These are phyloP conservation scores for Anisodus tanguticus DNA, from an alignment of 257 asterid species.

Conservation along the genomic window DNA sequence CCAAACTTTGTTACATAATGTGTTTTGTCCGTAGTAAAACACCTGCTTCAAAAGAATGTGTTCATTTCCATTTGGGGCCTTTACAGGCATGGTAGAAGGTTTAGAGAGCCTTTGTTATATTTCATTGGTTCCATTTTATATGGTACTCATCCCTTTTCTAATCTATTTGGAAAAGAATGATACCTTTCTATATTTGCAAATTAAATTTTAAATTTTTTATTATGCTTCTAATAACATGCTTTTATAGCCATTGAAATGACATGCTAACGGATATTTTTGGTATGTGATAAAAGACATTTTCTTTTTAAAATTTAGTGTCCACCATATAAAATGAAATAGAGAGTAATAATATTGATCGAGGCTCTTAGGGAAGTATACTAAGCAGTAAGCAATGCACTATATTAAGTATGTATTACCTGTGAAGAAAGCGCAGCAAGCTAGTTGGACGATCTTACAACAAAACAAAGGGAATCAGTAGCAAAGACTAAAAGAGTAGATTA, in stretches of 20 bases:
- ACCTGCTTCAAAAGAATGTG: neutral
- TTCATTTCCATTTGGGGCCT: neutral
- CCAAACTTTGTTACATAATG: neutral
- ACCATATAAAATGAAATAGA: neutral
- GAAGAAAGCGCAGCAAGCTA: neutral
- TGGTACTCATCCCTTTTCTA: neutral
- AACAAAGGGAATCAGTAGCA: conserved; percentile 15
- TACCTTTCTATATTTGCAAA: neutral
- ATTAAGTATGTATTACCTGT: neutral
- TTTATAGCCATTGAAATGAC: neutral
- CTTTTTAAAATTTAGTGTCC: neutral
- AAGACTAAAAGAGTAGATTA: neutral
- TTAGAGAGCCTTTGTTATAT: neutral
- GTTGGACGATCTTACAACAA: neutral
- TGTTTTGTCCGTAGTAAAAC: neutral
- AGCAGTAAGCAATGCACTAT: neutral
- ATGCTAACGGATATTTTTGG: neutral
- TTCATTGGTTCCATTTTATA: no score
- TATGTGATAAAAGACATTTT: neutral
- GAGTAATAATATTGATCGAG: neutral
- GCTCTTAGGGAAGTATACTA: neutral
- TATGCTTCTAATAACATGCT: neutral
- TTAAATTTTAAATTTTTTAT: neutral
- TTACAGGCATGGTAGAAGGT: neutral
- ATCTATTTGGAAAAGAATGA: neutral